These are phyloP conservation scores for Trichosporon asahii DNA, from an alignment of 1,284 basidiomycete species.

Conservation along the genomic window DNA sequence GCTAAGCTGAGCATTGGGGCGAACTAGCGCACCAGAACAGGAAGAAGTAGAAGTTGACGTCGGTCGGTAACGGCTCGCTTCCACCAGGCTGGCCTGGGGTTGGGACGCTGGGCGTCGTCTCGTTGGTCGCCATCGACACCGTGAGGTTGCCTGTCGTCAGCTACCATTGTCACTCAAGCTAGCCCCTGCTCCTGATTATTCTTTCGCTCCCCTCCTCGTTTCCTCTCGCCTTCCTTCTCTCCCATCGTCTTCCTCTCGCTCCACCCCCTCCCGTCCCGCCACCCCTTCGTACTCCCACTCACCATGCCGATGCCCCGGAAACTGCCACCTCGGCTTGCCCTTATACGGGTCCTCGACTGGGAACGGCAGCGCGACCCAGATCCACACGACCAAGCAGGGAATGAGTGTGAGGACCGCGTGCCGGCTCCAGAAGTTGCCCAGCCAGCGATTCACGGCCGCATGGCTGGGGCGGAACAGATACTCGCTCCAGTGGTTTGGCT, in stretches of 20 bases:
- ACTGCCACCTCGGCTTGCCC: slow-evolving; percentile 33
- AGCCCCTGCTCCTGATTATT: background rate
- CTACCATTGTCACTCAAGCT: background rate
- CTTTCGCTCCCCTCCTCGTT: background rate
- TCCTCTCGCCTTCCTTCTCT: background rate
- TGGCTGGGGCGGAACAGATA: slow-evolving; percentile 48
- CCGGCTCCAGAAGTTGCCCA: slow-evolving; percentile 55
- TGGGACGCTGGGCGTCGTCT: background rate
- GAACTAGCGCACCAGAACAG: slow-evolving; percentile 45
- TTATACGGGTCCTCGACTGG: slow-evolving; percentile 55
- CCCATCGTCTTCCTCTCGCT: background rate
- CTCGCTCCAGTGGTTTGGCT: slow-evolving; percentile 32
- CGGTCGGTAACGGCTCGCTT: slow-evolving; percentile 41
- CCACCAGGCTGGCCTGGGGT: background rate
- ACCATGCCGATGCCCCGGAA: background rate
- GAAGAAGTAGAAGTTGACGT: slow-evolving; percentile 56
- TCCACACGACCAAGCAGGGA: slow-evolving; percentile 56
- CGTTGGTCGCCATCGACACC: background rate
- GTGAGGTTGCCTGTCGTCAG: background rate
- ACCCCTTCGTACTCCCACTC: background rate
- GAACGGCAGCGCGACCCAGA: slow-evolving; percentile 58
- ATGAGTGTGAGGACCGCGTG: slow-evolving; percentile 55
- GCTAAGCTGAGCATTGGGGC: no score
- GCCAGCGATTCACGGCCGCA: slow-evolving; percentile 53
- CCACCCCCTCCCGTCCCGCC: background rate